Evolutionary conservation across 1,284 basidiomycete species (phyloP).

Genomic region (Golubevia sp.): DNA sequence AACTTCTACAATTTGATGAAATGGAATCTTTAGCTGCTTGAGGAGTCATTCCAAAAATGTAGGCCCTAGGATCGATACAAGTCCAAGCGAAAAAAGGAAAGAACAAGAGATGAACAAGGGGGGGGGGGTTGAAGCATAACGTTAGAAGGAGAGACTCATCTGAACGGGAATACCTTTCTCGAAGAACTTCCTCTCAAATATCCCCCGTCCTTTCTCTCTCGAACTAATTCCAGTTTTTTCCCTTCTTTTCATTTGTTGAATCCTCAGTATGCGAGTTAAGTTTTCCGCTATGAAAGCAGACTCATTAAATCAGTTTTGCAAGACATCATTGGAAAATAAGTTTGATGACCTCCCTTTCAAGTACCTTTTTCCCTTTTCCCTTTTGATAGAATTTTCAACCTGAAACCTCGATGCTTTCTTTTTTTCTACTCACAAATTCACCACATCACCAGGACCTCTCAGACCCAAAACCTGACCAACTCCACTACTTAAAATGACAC

Average conservation of each 20-base stretch:
- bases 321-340: too few relatives aligned
- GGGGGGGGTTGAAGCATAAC: neutral
- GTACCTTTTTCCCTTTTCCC: too few relatives aligned
- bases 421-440: slow-evolving; percentile 30
- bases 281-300: too few relatives aligned
- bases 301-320: too few relatives aligned
- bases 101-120: neutral
- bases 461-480: slow-evolving; percentile 34
- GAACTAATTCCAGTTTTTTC: too few relatives aligned
- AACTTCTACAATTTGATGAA: slow-evolving; percentile 26
- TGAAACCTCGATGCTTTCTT: neutral
- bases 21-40: slow-evolving; percentile 42
- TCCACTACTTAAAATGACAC: slow-evolving; percentile 45
- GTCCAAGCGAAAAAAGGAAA: neutral
- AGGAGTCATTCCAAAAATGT: slow-evolving; percentile 42
- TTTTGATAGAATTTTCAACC: too few relatives aligned
- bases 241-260: too few relatives aligned
- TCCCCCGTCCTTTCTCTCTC: neutral
- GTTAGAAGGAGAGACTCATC: neutral
- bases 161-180: too few relatives aligned
- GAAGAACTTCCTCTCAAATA: neutral
- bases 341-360: too few relatives aligned
- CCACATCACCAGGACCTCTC: slow-evolving; percentile 49
- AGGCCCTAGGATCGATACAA: slow-evolving; percentile 12
- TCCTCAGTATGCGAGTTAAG: too few relatives aligned